Conservation (phyloP, 1,139 yeast species). For the Candida anutae region DNA sequence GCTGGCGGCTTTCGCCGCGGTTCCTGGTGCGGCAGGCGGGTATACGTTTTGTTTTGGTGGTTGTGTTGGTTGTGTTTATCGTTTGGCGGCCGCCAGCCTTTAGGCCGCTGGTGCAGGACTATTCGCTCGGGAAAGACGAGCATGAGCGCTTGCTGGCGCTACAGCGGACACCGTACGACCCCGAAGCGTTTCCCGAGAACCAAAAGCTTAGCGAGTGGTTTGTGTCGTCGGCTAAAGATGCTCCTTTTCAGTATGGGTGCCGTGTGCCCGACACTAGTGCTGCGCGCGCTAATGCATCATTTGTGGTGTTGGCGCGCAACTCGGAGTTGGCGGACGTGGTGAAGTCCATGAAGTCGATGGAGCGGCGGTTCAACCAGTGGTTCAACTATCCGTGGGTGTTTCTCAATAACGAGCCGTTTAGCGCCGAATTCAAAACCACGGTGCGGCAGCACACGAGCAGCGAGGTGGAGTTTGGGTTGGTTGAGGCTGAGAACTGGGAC, state of each 20-base stretch:
- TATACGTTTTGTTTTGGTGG: neutral
- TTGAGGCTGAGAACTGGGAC: constrained; percentile 64
- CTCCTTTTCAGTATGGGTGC: constrained; percentile 50
- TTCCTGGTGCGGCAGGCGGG: neutral
- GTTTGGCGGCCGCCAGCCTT: neutral
- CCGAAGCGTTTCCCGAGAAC: neutral
- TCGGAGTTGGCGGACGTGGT: constrained; percentile 64
- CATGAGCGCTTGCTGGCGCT: neutral
- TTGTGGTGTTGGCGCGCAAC: constrained; percentile 78
- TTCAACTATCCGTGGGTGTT: constrained; percentile 86
- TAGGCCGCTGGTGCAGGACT: neutral
- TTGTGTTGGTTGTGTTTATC: neutral
- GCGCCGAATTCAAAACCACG: constrained; percentile 47
- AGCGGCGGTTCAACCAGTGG: constrained; percentile 86
- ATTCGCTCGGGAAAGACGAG: neutral
- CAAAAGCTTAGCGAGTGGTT: constrained; percentile 9
- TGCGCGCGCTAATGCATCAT: constrained; percentile 62
- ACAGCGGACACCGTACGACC: neutral
- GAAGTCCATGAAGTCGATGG: constrained; percentile 62
- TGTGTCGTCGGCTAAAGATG: constrained; percentile 24
- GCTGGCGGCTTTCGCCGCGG: too few relatives aligned
- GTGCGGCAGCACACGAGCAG: constrained; percentile 47
- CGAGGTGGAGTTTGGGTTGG: constrained; percentile 59
- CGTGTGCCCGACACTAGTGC: constrained; percentile 23
- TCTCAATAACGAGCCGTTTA: constrained; percentile 70